Conservation (phyloP, 768 basidiomycete genomes). For the Psilocybe cubensis region DNA sequence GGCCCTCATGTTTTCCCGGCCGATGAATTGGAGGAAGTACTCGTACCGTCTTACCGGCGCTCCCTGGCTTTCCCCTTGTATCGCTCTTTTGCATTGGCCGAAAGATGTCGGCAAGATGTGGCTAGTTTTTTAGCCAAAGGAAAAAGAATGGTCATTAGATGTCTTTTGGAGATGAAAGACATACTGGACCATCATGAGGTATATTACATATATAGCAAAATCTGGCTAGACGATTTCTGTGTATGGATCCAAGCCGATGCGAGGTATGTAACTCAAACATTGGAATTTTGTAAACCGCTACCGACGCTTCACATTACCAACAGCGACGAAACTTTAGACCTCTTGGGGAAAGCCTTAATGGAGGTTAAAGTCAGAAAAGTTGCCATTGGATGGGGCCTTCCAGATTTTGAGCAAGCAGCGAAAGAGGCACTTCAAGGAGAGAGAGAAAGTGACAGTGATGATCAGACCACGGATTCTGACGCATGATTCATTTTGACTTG, state of each 20-base stretch:
- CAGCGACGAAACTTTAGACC: slow-evolving; percentile 62
- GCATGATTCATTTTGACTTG: background rate
- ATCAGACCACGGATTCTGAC: slow-evolving; percentile 41
- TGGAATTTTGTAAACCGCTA: background rate
- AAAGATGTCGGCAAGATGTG: slow-evolving; percentile 69
- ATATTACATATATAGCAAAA: slow-evolving; percentile 87
- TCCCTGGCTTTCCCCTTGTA: slow-evolving; percentile 78
- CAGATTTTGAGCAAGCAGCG: slow-evolving; percentile 64
- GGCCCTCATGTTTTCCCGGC: slow-evolving; percentile 35
- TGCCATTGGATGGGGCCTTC: slow-evolving; percentile 72
- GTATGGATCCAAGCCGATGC: slow-evolving; percentile 76
- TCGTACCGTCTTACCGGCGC: slow-evolving; percentile 74
- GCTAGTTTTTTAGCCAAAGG: slow-evolving; percentile 60
- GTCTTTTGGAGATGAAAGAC: slow-evolving; percentile 70
- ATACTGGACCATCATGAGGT: slow-evolving; percentile 83
- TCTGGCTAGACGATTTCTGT: slow-evolving; percentile 87
- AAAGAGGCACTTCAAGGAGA: slow-evolving; percentile 37
- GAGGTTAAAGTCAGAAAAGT: slow-evolving; percentile 50
- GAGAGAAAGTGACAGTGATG: slow-evolving; percentile 69
- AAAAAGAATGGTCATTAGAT: slow-evolving; percentile 63
- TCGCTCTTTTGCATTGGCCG: slow-evolving; percentile 75
- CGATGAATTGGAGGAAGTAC: slow-evolving; percentile 50
- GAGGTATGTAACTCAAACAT: slow-evolving; percentile 49
- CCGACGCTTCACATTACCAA: background rate
- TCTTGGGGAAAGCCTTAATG: slow-evolving; percentile 47